phyloP scores from a whole-genome alignment of 2,329 filamentous ascomycete species.

The Zalaria sp. region DNA sequence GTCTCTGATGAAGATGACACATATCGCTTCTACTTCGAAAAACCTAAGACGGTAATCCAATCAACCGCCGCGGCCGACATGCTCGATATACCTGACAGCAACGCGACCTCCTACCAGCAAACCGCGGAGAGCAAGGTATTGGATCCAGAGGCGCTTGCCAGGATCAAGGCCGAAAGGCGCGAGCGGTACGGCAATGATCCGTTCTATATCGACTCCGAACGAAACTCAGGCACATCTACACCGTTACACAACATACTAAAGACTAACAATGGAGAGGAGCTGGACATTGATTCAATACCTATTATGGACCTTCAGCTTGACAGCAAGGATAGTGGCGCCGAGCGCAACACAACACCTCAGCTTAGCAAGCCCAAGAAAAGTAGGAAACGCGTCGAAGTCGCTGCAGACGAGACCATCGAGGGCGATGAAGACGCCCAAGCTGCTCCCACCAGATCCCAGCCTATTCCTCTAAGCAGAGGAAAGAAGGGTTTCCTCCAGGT shows the following conservation, averaged over 20 bases:
- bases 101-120: slow-evolving; percentile 30
- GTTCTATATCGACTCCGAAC: slow-evolving; percentile 62
- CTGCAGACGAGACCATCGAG: slow-evolving; percentile 33
- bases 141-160: slow-evolving; percentile 59
- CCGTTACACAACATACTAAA: slow-evolving; percentile 62
- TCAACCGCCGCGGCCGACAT: slow-evolving; percentile 26
- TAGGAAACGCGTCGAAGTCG: slow-evolving; percentile 28
- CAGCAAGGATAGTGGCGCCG: slow-evolving; percentile 7
- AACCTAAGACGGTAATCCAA: slow-evolving; percentile 13
- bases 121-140: slow-evolving; percentile 34
- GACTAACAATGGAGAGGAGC: slow-evolving; percentile 55
- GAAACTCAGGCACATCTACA: slow-evolving; percentile 48
- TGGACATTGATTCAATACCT: slow-evolving; percentile 90
- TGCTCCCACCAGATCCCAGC: slow-evolving; percentile 8
- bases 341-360: slow-evolving; percentile 4
- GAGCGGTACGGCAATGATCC: slow-evolving; percentile 87
- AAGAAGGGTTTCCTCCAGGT: slow-evolving; percentile 67
- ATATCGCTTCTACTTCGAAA: slow-evolving; percentile 31
- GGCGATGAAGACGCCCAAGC: slow-evolving; percentile 11
- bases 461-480: slow-evolving; percentile 16
- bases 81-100: slow-evolving; percentile 22
- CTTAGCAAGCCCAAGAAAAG: slow-evolving; percentile 10
- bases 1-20: slow-evolving; percentile 29
- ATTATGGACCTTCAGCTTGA: slow-evolving; percentile 84
- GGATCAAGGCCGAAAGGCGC: slow-evolving; percentile 59